A percentile compares a stretch with the other conserved stretches of the same genome.
Conservation (phyloP, 495 filamentous ascomycete genomes). For the Sphaerosporella brunnea region DNA sequence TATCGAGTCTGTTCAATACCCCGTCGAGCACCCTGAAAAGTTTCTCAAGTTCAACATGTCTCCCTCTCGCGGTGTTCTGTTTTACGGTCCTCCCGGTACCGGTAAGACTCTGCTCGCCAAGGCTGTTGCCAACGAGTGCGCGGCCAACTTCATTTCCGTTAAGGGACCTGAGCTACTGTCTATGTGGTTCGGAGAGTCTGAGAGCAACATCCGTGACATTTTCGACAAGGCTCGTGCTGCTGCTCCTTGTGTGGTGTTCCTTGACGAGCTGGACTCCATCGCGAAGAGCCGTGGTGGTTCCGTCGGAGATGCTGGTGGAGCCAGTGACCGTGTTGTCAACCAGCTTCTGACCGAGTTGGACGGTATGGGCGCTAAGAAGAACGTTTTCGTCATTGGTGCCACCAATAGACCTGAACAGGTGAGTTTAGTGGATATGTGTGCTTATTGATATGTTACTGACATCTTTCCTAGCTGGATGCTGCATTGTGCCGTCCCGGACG, state of each 20-base stretch:
- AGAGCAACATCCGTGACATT: slow-evolving; percentile 98
- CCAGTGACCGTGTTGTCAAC: slow-evolving; percentile 98
- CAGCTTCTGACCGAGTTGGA: slow-evolving; percentile 68
- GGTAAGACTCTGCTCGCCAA: slow-evolving; percentile 99
- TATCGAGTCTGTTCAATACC: slow-evolving; percentile 97
- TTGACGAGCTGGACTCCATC: slow-evolving; percentile 96
- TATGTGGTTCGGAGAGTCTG: slow-evolving; percentile 99
- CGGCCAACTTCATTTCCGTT: slow-evolving; percentile 97
- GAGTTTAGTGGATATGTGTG: background rate
- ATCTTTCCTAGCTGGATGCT: slow-evolving; percentile 48
- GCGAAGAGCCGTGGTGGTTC: slow-evolving; percentile 98
- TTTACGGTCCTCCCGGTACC: slow-evolving; percentile 96
- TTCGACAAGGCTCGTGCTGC: slow-evolving; percentile 99
- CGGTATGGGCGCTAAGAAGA: slow-evolving; percentile 77
- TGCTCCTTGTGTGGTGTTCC: slow-evolving; percentile 96
- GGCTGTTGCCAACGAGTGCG: slow-evolving; percentile 96
- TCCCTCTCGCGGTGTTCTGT: slow-evolving; percentile 92
- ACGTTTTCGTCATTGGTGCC: slow-evolving; percentile 98
- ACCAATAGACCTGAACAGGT: slow-evolving; percentile 92
- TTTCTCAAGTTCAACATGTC: slow-evolving; percentile 99
- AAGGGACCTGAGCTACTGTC: slow-evolving; percentile 95
- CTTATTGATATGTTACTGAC: slow-evolving; percentile 7
- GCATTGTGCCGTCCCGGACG: slow-evolving; percentile 94
- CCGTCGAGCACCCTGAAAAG: slow-evolving; percentile 97
- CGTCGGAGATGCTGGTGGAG: slow-evolving; percentile 89